Conservation (phyloP, 148 eudicot genomes). For the Polygonum aviculare region DNA sequence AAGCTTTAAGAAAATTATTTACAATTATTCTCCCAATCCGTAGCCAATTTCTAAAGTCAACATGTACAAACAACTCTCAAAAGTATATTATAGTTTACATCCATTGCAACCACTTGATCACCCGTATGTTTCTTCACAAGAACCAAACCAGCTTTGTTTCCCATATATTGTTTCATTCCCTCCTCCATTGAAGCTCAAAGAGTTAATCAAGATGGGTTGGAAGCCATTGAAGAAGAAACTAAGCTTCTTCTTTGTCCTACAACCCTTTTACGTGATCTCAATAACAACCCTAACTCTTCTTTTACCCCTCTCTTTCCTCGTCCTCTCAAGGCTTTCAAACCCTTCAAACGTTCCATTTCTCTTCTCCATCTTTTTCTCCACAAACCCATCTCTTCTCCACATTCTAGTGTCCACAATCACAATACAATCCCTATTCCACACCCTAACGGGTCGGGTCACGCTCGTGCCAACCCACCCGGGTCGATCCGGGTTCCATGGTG, state of each 20-base stretch:
- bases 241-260: conserved; percentile 9
- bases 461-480: background rate
- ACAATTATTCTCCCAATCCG: background rate
- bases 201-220: conserved; percentile 22
- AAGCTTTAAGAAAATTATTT: background rate
- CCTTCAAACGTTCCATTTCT: background rate
- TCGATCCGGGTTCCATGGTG: conserved; percentile 25
- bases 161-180: background rate
- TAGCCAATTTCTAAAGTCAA: background rate
- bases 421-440: conserved; percentile 29
- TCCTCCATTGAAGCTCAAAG: background rate
- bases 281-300: conserved; percentile 69
- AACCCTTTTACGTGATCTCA: conserved; percentile 39
- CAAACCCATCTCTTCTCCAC: conserved; percentile 25
- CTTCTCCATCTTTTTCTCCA: conserved; percentile 10
- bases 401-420: conserved; percentile 32
- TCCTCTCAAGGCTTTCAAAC: conserved; percentile 54
- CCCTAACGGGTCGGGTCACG: conserved; percentile 26
- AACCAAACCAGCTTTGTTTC: background rate
- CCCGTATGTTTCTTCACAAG: background rate
- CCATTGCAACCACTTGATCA: background rate
- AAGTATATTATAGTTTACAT: background rate
- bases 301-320: conserved; percentile 71
- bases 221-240: conserved; percentile 25
- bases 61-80: background rate